phyloP scores from a whole-genome alignment of 495 filamentous ascomycete genomes.

The Hypoxylon cercidicola region DNA sequence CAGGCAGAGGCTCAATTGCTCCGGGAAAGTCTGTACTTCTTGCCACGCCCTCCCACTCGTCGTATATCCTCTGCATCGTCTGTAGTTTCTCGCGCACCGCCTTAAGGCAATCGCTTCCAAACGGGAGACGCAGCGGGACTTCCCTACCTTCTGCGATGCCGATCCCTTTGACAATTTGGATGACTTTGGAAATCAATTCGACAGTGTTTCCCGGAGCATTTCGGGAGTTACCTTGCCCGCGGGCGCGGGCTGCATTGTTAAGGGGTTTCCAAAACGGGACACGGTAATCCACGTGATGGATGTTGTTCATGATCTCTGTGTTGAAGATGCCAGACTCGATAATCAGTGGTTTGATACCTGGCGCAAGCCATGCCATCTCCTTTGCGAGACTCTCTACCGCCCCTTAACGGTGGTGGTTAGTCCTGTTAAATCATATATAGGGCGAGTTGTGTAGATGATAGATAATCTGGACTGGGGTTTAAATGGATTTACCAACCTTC shows the following conservation, averaged over 20 bases:
- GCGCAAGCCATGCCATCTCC: constrained; percentile 22
- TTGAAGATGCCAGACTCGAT: constrained; percentile 18
- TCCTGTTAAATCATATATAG: no score
- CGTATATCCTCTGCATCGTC: constrained; percentile 13
- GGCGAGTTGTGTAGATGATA: no score
- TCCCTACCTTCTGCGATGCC: constrained; percentile 10
- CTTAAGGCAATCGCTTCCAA: constrained; percentile 15
- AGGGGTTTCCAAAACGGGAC: constrained; percentile 24
- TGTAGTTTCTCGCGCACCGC: constrained; percentile 14
- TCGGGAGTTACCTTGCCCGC: constrained; percentile 6
- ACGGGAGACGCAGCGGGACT: constrained; percentile 18
- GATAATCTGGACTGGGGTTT: no score
- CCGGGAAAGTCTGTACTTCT: constrained; percentile 17
- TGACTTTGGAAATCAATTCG: constrained; percentile 19
- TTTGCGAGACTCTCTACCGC: constrained; percentile 20
- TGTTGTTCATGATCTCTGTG: constrained; percentile 17
- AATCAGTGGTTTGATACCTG: constrained; percentile 24
- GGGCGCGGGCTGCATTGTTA: constrained; percentile 8
- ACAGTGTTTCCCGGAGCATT: constrained; percentile 10
- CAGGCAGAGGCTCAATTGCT: no score
- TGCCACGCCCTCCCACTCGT: constrained; percentile 22
- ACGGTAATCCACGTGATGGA: constrained; percentile 1
- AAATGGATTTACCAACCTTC: constrained; percentile 11
- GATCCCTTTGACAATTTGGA: constrained; percentile 21
- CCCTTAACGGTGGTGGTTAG: background rate